These are phyloP conservation scores for Saussurea involucrata DNA, from an alignment of 129 eudicot genomes.

Conservation along the genomic window DNA sequence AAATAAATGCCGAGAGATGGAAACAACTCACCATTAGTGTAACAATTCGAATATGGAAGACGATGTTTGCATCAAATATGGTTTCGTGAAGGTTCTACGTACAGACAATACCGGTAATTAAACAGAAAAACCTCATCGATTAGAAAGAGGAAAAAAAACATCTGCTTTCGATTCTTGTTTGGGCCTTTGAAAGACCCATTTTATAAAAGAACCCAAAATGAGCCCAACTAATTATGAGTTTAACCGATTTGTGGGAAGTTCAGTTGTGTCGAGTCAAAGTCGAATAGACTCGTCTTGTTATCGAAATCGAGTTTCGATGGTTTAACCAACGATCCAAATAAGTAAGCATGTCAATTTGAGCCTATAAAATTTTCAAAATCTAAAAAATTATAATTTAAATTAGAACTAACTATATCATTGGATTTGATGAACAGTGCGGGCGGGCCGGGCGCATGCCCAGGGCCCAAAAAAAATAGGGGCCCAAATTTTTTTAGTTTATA, in stretches of 20 bases:
- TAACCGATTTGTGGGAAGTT: not conserved
- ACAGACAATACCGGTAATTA: not conserved
- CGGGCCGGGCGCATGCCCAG: too few relatives aligned
- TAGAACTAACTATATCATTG: too few relatives aligned
- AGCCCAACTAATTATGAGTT: not conserved
- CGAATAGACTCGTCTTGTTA: not conserved
- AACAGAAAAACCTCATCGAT: not conserved
- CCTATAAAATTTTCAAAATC: not conserved
- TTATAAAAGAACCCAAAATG: not conserved
- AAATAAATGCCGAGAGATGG: not conserved
- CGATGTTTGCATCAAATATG: conserved; percentile 21
- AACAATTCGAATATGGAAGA: conserved; percentile 12
- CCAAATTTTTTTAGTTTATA: too few relatives aligned
- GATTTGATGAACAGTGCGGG: too few relatives aligned
- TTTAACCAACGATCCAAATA: not conserved
- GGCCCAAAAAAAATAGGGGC: too few relatives aligned
- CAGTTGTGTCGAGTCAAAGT: not conserved
- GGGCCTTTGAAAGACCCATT: not conserved
- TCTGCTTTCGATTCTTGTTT: not conserved
- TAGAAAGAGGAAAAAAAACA: not conserved
- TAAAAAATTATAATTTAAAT: too few relatives aligned
- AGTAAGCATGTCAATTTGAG: not conserved
- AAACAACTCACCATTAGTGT: conserved; percentile 15
- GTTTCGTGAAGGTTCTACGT: conserved; percentile 23
- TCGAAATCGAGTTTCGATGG: not conserved